A percentile compares a stretch with the other conserved stretches of the same genome.
phyloP scores from a whole-genome alignment of 345 rosid species.

The Salix brachista region DNA sequence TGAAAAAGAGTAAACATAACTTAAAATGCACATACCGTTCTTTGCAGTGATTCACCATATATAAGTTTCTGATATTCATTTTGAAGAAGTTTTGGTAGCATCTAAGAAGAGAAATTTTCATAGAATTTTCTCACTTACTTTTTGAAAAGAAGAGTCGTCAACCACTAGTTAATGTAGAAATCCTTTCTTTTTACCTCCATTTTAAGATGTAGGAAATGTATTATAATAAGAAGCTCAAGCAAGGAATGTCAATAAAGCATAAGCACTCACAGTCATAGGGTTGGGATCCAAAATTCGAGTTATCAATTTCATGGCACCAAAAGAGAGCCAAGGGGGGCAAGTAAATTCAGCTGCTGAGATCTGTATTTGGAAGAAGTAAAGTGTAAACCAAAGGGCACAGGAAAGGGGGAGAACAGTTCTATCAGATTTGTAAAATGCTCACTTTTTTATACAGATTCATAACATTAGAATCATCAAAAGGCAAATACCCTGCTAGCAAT shows the following conservation, averaged over 20 bases:
- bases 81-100: neutral
- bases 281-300: conserved; percentile 83
- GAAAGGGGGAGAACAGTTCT: conserved; percentile 7
- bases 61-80: neutral
- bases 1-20: neutral
- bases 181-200: neutral
- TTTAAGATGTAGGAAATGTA: neutral
- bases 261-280: conserved; percentile 79
- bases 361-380: conserved; percentile 32
- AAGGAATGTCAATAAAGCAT: neutral
- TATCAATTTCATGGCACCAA: conserved; percentile 77
- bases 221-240: neutral
- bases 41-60: neutral
- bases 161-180: neutral
- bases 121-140: neutral
- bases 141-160: neutral
- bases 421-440: conserved; percentile 40
- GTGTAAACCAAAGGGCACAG: conserved; percentile 14
- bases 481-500: conserved; percentile 96
- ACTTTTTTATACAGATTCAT: conserved; percentile 92
- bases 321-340: conserved; percentile 95
- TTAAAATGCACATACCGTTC: neutral
- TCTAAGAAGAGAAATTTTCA: neutral
- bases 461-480: conserved; percentile 96
- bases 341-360: conserved; percentile 90